Evolutionary conservation across 2,329 filamentous ascomycete genomes (phyloP).

Genomic region (Daldinia sp.): DNA sequence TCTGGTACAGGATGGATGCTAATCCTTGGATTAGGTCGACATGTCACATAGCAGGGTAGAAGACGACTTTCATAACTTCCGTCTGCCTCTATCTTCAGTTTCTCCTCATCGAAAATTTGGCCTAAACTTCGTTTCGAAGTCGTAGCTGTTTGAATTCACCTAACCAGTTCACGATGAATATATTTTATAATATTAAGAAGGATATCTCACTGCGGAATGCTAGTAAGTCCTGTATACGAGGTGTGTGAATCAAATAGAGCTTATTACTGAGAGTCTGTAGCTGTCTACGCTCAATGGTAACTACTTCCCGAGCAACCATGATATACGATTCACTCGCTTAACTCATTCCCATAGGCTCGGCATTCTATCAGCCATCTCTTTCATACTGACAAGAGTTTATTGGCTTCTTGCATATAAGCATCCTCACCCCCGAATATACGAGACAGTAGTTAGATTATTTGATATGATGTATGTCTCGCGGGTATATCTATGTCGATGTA

Average conservation of each 20-base stretch:
- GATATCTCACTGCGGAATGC: constrained; percentile 18
- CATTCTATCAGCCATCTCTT: constrained; percentile 8
- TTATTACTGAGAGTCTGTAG: constrained; percentile 8
- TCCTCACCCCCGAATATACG: background rate
- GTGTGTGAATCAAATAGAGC: background rate
- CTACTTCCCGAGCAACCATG: background rate
- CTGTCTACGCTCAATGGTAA: constrained; percentile 30
- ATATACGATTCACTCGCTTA: background rate
- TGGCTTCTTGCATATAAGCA: constrained; percentile 3
- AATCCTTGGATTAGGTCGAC: background rate
- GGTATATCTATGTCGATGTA: background rate
- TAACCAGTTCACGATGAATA: background rate
- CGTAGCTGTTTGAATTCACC: background rate
- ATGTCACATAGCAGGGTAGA: background rate
- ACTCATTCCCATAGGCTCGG: constrained; percentile 8
- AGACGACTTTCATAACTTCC: background rate
- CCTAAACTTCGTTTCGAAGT: background rate
- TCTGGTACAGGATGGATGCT: background rate
- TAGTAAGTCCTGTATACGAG: constrained; percentile 7
- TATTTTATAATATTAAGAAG: constrained; percentile 8
- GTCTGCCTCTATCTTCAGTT: too few species aligned
- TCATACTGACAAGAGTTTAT: constrained; percentile 1
- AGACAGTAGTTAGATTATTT: background rate
- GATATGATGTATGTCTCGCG: constrained; percentile 18
- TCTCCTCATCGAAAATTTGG: background rate